Evolutionary conservation across 116 monocot genomes (phyloP), one percentile per base, ranked within the genome.

Genomic region (Zostera marina): DNA sequence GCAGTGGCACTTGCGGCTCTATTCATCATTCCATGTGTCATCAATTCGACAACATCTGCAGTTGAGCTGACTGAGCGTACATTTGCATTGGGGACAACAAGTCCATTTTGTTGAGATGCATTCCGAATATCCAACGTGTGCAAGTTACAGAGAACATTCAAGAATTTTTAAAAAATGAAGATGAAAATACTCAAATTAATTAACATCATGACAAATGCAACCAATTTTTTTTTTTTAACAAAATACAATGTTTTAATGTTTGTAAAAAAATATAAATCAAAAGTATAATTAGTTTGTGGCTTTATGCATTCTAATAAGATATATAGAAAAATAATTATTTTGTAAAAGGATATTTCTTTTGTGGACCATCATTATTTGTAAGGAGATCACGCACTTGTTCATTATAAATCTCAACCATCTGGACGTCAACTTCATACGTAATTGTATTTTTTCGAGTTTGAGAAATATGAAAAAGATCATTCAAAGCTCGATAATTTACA

Each of bases 301-400:
- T 11, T 11, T 54, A 25, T 4, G 4, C 1, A 54, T 26, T 24
- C 22, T 25, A 54, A 54, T 11, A 54, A 54, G 52, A 54, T 9
- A 24, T 7, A 51, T 19, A 51, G 51, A 15, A 51, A 15, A 51
- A 51, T 16, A 20, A 21, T 51, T 15, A 21, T 17, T 49, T 1
- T 7, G 49, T 17, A 47, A n/a, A 61, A 88, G 88, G 94, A 94
- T 88, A 94, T 94, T 52, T 81, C 71, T 79, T 88, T 55, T 81
- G 88, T 7, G 57, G 54, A 24, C 73, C 79, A 72, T 73, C 74
- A 58, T 19, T 81, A 58, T 19, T 81, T 56, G 74, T 41, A 65
- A 94, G 94, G 2, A 94, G 82, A 79, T 94, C 94, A 41, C 76
- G 88, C 10, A 94, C 81, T 94, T 94, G 81, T 59, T 94, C 94